Conservation (phyloP, 345 rosid genomes). For the Arabidopsis suecica region DNA sequence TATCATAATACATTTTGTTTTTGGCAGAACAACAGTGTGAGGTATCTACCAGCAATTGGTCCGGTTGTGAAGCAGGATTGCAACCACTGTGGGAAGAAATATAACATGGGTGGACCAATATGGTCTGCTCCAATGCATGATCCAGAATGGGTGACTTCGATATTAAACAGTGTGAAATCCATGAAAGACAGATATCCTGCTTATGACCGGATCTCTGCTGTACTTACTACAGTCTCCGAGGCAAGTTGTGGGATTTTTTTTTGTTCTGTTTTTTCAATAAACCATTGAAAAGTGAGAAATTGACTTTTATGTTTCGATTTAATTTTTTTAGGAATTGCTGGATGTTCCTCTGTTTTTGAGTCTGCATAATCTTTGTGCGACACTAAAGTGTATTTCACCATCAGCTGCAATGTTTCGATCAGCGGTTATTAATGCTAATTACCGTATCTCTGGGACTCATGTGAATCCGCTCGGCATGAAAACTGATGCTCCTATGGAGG, state of each 20-base stretch:
- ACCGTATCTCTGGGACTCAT: constrained; percentile 86
- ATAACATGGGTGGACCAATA: constrained; percentile 94
- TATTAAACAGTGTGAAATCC: constrained; percentile 68
- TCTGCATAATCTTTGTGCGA: constrained; percentile 88
- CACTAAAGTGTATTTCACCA: constrained; percentile 90
- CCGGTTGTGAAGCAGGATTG: constrained; percentile 86
- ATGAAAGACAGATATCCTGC: constrained; percentile 92
- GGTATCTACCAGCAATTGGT: constrained; percentile 92
- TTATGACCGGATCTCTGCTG: constrained; percentile 83
- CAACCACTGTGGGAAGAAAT: constrained; percentile 89
- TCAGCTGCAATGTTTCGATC: constrained; percentile 85
- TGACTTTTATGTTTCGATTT: not conserved
- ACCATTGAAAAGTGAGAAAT: not conserved
- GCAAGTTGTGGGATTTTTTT: constrained; percentile 39
- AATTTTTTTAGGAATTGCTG: constrained; percentile 68
- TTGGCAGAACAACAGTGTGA: constrained; percentile 75
- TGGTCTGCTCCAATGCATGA: constrained; percentile 98
- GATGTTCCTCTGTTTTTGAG: constrained; percentile 94
- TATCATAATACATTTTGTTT: not conserved
- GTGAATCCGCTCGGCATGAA: constrained; percentile 88
- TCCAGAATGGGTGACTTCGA: constrained; percentile 82
- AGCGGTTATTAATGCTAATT: constrained; percentile 90
- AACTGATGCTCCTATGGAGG: constrained; percentile 96
- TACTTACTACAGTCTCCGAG: constrained; percentile 90
- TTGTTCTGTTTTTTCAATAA: not conserved